A percentile compares a stretch with the other conserved stretches of the same genome.
These are phyloP conservation scores for Alternaria panax DNA, from an alignment of 2,329 filamentous ascomycete species.

Conservation along the genomic window DNA sequence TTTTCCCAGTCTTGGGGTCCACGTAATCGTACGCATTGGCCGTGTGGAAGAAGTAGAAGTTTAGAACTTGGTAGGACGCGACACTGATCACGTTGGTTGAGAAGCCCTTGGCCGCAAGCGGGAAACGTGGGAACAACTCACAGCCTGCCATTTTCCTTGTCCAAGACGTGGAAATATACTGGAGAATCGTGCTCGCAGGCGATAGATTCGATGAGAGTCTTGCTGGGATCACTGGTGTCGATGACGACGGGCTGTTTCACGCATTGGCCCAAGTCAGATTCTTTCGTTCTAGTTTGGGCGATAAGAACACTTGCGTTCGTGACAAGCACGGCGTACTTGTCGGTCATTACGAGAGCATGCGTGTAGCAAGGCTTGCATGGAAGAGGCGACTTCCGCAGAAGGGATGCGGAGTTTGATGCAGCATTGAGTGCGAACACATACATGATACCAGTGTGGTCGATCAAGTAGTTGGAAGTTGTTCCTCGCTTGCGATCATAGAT, in stretches of 20 bases:
- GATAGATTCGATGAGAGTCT: neutral
- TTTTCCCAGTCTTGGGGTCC: neutral
- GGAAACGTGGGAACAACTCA: neutral
- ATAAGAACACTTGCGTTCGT: neutral
- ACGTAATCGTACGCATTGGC: conserved; percentile 5
- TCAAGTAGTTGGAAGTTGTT: conserved; percentile 1
- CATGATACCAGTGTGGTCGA: neutral
- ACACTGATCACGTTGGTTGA: neutral
- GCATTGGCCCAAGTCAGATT: neutral
- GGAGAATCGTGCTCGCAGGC: conserved; percentile 2
- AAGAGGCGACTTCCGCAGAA: neutral
- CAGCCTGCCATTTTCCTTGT: neutral
- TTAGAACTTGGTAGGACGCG: neutral
- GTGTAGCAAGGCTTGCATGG: conserved; percentile 1
- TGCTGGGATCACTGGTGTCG: neutral
- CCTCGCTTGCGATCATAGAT: conserved; percentile 1
- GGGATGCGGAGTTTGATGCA: neutral
- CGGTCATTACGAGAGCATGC: conserved; percentile 2
- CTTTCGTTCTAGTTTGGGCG: neutral
- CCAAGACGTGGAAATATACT: neutral
- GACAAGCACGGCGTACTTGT: conserved; percentile 1
- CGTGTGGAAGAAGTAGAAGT: conserved; percentile 2
- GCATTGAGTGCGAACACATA: neutral
- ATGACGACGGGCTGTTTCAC: neutral
- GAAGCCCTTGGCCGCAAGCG: too few relatives aligned